A percentile compares a stretch with the other conserved stretches of the same genome.
Evolutionary conservation across 2,329 filamentous ascomycete species (phyloP).

Genomic region (Chaetomiaceae sp.): DNA sequence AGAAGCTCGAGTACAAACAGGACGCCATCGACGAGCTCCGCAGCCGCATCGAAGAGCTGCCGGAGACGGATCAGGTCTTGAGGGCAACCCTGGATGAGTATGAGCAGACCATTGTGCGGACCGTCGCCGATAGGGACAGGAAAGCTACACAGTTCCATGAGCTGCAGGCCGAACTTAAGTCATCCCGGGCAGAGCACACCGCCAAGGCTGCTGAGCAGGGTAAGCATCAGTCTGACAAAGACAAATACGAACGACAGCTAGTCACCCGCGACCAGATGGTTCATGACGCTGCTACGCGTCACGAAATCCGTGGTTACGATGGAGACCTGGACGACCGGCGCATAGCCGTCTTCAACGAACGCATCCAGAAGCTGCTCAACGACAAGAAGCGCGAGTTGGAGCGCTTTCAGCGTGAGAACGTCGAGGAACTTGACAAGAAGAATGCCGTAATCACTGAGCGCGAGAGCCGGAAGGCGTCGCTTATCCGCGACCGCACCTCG

Average conservation of each 20-base stretch:
- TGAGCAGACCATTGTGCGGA: slow-evolving; percentile 64
- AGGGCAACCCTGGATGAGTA: slow-evolving; percentile 70
- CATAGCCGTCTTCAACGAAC: slow-evolving; percentile 71
- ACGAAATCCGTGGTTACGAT: slow-evolving; percentile 82
- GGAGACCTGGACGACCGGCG: slow-evolving; percentile 68
- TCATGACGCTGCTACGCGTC: slow-evolving; percentile 68
- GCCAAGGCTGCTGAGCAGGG: slow-evolving; percentile 62
- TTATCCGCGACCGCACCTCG: slow-evolving; percentile 68
- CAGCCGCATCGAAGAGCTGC: slow-evolving; percentile 68
- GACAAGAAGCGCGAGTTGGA: slow-evolving; percentile 80
- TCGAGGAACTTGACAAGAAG: slow-evolving; percentile 68
- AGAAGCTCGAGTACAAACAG: slow-evolving; percentile 66
- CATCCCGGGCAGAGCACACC: slow-evolving; percentile 44
- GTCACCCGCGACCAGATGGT: slow-evolving; percentile 67
- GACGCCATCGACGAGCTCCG: slow-evolving; percentile 66
- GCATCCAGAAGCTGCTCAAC: slow-evolving; percentile 65
- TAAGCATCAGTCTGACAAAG: slow-evolving; percentile 78
- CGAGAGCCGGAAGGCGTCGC: slow-evolving; percentile 65
- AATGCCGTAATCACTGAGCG: slow-evolving; percentile 67
- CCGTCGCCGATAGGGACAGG: slow-evolving; percentile 57
- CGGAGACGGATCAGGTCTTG: slow-evolving; percentile 73
- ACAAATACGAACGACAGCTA: slow-evolving; percentile 78
- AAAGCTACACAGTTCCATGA: slow-evolving; percentile 61
- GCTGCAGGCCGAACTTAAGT: slow-evolving; percentile 48
- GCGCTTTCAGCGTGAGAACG: slow-evolving; percentile 65